Evolutionary conservation across 2,329 filamentous ascomycete species (phyloP).

Genomic region (Ceratocystis alfenasii): DNA sequence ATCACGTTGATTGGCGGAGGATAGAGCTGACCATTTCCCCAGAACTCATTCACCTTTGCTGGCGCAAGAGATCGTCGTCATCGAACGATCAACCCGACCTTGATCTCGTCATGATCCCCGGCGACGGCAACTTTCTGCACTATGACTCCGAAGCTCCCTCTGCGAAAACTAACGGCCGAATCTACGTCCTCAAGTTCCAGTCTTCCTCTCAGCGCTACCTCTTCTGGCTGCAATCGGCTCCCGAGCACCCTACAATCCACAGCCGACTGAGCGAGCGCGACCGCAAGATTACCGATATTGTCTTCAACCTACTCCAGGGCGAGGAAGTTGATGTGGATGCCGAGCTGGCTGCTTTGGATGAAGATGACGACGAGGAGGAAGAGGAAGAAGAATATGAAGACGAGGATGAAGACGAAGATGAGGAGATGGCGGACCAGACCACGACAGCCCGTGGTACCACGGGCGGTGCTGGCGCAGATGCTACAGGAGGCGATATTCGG

Average conservation of each 20-base stretch:
- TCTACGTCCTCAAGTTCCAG: constrained; percentile 86
- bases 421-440: constrained; percentile 43
- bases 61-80: constrained; percentile 67
- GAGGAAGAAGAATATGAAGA: constrained; percentile 59
- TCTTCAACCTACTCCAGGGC: constrained; percentile 73
- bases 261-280: constrained; percentile 78
- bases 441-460: constrained; percentile 48
- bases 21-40: constrained; percentile 13
- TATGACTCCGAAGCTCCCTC: constrained; percentile 51
- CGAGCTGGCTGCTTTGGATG: constrained; percentile 52
- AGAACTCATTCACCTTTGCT: constrained; percentile 95
- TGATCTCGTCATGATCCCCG: constrained; percentile 87
- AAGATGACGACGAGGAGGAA: constrained; percentile 47
- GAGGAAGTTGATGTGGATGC: constrained; percentile 70
- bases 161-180: constrained; percentile 68
- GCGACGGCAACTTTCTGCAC: constrained; percentile 75
- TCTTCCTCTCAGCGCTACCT: constrained; percentile 84
- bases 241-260: constrained; percentile 54
- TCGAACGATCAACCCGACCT: constrained; percentile 55
- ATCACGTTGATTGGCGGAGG: background rate
- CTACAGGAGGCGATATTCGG: constrained; percentile 81
- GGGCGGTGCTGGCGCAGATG: constrained; percentile 73
- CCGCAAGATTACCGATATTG: constrained; percentile 74
- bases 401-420: constrained; percentile 20
- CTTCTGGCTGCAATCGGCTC: constrained; percentile 91